Evolutionary conservation across 352 stramenopile genomes (phyloP).

Genomic region (Thraustochytrium striatum): DNA sequence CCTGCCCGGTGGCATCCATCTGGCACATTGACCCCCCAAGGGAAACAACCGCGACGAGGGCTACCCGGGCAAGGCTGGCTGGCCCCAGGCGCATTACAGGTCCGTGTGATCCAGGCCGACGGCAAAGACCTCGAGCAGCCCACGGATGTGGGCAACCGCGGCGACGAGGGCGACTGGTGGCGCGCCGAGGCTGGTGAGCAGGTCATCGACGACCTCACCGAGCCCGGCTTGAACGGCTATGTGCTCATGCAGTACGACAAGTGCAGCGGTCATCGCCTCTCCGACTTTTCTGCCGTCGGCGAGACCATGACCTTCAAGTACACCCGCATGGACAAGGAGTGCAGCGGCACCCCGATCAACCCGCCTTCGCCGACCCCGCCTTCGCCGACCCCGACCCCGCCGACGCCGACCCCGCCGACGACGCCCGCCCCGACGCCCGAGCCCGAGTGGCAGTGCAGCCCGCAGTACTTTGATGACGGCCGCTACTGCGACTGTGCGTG

Average conservation of each 20-base stretch:
- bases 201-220: background rate
- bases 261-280: constrained; percentile 38
- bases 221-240: constrained; percentile 8
- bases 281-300: constrained; percentile 12
- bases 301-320: constrained; percentile 42
- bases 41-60: background rate
- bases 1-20: constrained; percentile 55
- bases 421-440: background rate
- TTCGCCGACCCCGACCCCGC: background rate
- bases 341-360: background rate
- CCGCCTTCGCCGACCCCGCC: background rate
- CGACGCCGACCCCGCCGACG: background rate
- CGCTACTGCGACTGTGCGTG: too few species aligned
- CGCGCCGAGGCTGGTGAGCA: background rate
- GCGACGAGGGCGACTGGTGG: constrained; percentile 41
- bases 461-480: too few species aligned
- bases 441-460: too few species aligned
- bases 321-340: background rate
- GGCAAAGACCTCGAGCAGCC: constrained; percentile 60
- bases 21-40: constrained; percentile 56
- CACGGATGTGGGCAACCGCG: too few species aligned
- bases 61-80: background rate
- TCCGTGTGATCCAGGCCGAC: constrained; percentile 59
- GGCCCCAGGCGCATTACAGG: constrained; percentile 55
- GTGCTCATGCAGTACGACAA: background rate